phyloP scores from a whole-genome alignment of 164 flowering plant species.

The Tetrastigma voinierianum region DNA sequence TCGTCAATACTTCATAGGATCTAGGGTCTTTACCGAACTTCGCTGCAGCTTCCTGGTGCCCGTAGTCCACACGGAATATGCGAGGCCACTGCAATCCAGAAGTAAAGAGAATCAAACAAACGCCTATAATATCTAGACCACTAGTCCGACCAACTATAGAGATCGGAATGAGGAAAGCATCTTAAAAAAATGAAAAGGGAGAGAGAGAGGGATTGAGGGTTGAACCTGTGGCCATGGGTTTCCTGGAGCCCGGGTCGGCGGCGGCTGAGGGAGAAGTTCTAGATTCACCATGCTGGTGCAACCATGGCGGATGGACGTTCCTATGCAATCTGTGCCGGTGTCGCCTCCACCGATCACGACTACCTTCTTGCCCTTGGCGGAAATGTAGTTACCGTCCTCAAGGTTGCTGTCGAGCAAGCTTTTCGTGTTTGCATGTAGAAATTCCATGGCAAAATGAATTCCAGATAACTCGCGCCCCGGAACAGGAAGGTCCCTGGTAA shows the following conservation, averaged over 20 bases:
- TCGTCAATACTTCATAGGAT: constrained; percentile 87
- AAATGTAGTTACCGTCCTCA: constrained; percentile 81
- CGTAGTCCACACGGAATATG: constrained; percentile 94
- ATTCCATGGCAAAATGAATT: constrained; percentile 95
- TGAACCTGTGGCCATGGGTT: constrained; percentile 99
- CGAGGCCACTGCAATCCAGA: constrained; percentile 85
- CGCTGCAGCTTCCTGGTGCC: constrained; percentile 92
- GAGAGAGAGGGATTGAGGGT: neutral
- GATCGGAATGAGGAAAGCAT: neutral
- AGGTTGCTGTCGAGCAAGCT: constrained; percentile 95
- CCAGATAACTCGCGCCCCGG: no score
- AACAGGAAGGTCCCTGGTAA: constrained; percentile 90
- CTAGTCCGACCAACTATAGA: no score
- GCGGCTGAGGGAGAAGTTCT: constrained; percentile 93
- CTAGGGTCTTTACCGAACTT: constrained; percentile 97
- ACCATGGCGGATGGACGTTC: constrained; percentile 93
- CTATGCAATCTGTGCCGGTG: constrained; percentile 98
- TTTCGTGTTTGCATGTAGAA: constrained; percentile 94
- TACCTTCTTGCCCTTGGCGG: constrained; percentile 95
- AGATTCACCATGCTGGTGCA: constrained; percentile 74
- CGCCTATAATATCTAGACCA: neutral
- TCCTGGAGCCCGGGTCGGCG: constrained; percentile 77
- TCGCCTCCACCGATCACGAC: constrained; percentile 99
- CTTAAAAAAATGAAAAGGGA: neutral
- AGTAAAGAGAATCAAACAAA: neutral